Conservation (phyloP, 2,329 filamentous ascomycete species). For the Calonectria fujianensis region DNA sequence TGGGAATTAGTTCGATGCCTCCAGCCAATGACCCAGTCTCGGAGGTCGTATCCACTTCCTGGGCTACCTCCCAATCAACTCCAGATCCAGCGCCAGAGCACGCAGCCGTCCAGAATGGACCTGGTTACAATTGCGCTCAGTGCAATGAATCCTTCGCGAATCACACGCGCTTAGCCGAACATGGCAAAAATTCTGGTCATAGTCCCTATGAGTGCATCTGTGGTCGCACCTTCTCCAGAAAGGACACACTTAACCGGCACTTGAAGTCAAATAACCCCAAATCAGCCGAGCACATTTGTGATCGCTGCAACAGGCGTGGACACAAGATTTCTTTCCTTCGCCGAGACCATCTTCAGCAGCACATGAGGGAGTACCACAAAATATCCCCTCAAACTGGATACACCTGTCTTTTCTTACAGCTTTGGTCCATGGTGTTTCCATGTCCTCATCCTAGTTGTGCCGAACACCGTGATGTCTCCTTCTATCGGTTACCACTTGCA, state of each 20-base stretch:
- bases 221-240: not conserved
- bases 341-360: constrained; percentile 23
- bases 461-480: constrained; percentile 3
- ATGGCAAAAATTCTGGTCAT: not conserved
- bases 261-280: constrained; percentile 1
- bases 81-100: not conserved
- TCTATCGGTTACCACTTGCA: not conserved
- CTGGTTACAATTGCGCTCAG: not conserved
- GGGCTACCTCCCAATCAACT: not conserved
- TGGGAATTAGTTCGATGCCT: not conserved
- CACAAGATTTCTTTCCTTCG: constrained; percentile 13
- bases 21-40: too few relatives aligned
- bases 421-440: not conserved
- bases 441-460: not conserved
- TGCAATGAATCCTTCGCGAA: not conserved
- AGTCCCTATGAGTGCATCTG: constrained; percentile 1
- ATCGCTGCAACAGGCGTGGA: not conserved
- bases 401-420: not conserved
- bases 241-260: constrained; percentile 11
- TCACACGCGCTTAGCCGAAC: accelerated
- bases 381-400: not conserved
- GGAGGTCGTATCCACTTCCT: too few relatives aligned
- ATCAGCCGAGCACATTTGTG: constrained; percentile 6
- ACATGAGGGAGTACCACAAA: constrained; percentile 4
- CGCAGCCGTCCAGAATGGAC: not conserved